Evolutionary conservation across 495 filamentous ascomycete species (phyloP), one percentile per base, ranked within the genome.

Genomic region (Articulospora tetracladia): DNA sequence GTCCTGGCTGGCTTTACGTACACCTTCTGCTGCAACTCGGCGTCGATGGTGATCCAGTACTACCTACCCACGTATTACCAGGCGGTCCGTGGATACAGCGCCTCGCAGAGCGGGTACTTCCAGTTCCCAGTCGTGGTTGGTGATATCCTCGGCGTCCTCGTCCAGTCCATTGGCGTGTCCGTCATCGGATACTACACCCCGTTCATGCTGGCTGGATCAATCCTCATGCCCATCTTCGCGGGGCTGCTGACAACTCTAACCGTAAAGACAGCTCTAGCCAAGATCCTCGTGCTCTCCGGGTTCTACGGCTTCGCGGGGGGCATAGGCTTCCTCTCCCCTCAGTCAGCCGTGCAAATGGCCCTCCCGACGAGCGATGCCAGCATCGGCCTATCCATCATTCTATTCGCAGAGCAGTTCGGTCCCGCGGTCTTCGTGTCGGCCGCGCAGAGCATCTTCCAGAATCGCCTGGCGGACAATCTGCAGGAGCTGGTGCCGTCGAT

Each of bases 61-160:
- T 87, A 83, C 57, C 66, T 90, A 1, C 86, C 86, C 23, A 55
- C 30, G 4, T 55, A 36, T 19, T 55, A 34, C 73, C 90, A 93
- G 72, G 83, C 83, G 10, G 84, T 86, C 52, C 77, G 85, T 61
- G 78, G 79, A 17, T 76, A 75, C 12, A 74, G 73, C 19, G 80
- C 84, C 4, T 69, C 78, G n/a, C 92, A 0, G 86, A 94, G 63
- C 95, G 88, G 88, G 90, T 92, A 72, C 90, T 92, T 71, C 83
- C 82, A 11, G 22, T 46, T 61, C 17, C 76, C 82, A 10, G 55
- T 83, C 8, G 71, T 85, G 59, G 50, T 84, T 50, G 58, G 65
- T 26, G 49, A 71, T 24, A 53, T 54, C 53, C 49, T 76, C 47
- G 56, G 48, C n/a, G 64, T 68, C 17, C 36, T 79, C 3, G 0